These are phyloP conservation scores for Suhomyces ambrosiae DNA, from an alignment of 1,139 yeast genomes.

Conservation along the genomic window DNA sequence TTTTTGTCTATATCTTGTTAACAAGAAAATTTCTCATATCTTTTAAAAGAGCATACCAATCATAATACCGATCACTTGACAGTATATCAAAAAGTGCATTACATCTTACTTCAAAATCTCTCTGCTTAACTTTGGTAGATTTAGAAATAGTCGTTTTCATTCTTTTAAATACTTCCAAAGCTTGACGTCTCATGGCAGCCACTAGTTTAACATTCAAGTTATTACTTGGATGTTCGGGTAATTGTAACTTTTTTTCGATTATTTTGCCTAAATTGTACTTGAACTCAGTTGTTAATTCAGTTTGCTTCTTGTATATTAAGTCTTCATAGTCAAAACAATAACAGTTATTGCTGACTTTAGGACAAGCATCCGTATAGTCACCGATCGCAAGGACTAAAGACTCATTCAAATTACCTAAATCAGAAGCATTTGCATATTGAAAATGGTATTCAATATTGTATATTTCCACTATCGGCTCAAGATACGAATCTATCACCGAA, in stretches of 20 bases:
- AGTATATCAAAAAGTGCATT: too few species aligned
- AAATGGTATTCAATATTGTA: background rate
- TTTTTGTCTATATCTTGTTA: too few species aligned
- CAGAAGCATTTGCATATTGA: background rate
- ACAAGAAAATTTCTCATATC: too few species aligned
- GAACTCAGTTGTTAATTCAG: constrained; percentile 1
- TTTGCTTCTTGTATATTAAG: background rate
- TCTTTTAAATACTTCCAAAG: background rate
- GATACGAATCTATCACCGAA: background rate
- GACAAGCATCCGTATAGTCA: background rate
- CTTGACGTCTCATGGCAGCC: constrained; percentile 2
- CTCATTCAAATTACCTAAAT: background rate
- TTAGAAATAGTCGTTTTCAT: too few species aligned
- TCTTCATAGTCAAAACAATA: background rate
- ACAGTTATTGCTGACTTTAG: background rate
- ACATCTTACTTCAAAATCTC: too few species aligned
- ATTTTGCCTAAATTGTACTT: constrained; percentile 1
- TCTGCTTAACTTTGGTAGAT: background rate
- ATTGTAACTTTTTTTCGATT: constrained; percentile 6
- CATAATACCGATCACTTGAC: too few species aligned
- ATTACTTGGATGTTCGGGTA: constrained; percentile 7
- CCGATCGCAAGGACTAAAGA: background rate
- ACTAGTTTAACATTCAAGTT: constrained; percentile 5
- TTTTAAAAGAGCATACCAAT: too few species aligned
- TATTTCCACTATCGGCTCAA: background rate